A percentile compares a stretch with the other conserved stretches of the same genome.
Conservation (phyloP, 257 asterid genomes). For the Echium plantagineum region DNA sequence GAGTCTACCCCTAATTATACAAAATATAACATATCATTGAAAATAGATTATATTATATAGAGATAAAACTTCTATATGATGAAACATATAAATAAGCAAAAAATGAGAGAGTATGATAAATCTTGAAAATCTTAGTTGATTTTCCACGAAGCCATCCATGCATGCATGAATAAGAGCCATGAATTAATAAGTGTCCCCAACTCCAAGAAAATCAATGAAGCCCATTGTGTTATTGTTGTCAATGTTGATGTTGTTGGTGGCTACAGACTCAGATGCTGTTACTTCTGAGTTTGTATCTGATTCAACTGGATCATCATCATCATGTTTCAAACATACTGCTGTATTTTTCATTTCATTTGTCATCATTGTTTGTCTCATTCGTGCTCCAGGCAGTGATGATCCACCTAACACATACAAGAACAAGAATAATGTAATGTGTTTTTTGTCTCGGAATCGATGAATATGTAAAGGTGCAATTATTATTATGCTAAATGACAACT, state of each 20-base stretch:
- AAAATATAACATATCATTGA: too few species aligned
- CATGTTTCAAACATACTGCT: neutral
- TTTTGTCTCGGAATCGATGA: too few species aligned
- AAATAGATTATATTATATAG: too few species aligned
- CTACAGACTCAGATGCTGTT: slow-evolving; percentile 23
- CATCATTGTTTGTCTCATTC: neutral
- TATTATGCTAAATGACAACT: too few species aligned
- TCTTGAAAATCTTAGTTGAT: too few species aligned
- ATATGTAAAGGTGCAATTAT: too few species aligned
- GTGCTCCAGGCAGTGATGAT: neutral
- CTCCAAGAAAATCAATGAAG: slow-evolving; percentile 34
- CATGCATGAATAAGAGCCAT: slow-evolving; percentile 5
- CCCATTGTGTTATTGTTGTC: slow-evolving; percentile 1
- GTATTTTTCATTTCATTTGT: slow-evolving; percentile 1
- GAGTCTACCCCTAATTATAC: too few species aligned
- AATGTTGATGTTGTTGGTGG: slow-evolving; percentile 11
- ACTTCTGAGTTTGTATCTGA: slow-evolving; percentile 17
- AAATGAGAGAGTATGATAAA: too few species aligned
- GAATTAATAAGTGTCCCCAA: slow-evolving; percentile 4
- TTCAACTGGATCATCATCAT: slow-evolving; percentile 3
- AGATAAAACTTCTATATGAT: too few species aligned
- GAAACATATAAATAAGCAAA: too few species aligned
- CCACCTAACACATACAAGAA: too few species aligned
- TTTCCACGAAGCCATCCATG: neutral
- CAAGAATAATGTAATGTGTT: too few species aligned